phyloP scores from a whole-genome alignment of 2,329 filamentous ascomycete genomes.

The Fusarium nodosum region DNA sequence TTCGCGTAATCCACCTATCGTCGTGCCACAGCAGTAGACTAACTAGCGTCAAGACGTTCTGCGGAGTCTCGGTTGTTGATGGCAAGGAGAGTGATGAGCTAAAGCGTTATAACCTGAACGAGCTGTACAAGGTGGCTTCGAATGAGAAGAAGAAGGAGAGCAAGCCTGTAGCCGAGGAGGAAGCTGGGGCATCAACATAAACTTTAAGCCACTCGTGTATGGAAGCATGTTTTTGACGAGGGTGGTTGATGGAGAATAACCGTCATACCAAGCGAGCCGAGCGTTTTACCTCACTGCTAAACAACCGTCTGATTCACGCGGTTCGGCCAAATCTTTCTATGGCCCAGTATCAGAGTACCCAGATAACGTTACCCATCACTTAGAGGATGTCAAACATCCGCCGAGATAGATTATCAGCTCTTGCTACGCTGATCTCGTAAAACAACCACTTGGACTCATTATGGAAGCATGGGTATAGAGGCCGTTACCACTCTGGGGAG shows the following conservation, averaged over 20 bases:
- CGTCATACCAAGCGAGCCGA: slow-evolving; percentile 19
- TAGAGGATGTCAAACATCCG: slow-evolving; percentile 1
- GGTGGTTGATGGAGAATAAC: slow-evolving; percentile 19
- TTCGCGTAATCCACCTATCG: slow-evolving; percentile 42
- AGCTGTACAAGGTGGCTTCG: slow-evolving; percentile 69
- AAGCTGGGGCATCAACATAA: slow-evolving; percentile 39
- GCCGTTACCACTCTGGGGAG: slow-evolving; percentile 20
- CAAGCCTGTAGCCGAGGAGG: slow-evolving; percentile 36
- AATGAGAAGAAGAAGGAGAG: slow-evolving; percentile 37
- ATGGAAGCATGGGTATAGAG: slow-evolving; percentile 3
- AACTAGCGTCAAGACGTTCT: slow-evolving; percentile 70
- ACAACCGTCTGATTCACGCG: slow-evolving; percentile 9
- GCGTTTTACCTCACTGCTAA: slow-evolving; percentile 11
- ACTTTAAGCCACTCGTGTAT: slow-evolving; percentile 23
- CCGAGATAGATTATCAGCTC: slow-evolving; percentile 12
- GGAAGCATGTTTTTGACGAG: slow-evolving; percentile 21
- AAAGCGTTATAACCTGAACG: slow-evolving; percentile 83
- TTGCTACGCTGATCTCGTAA: not conserved
- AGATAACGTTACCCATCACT: not conserved
- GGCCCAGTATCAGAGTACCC: not conserved
- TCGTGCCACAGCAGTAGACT: slow-evolving; percentile 28
- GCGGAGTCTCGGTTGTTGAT: slow-evolving; percentile 83
- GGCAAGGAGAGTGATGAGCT: slow-evolving; percentile 76
- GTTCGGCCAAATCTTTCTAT: slow-evolving; percentile 1
- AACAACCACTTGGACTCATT: slow-evolving; percentile 12